Evolutionary conservation across 75 land plant species (phyloP), one percentile per base, ranked within the genome.

Genomic region (Azolla pinnata): DNA sequence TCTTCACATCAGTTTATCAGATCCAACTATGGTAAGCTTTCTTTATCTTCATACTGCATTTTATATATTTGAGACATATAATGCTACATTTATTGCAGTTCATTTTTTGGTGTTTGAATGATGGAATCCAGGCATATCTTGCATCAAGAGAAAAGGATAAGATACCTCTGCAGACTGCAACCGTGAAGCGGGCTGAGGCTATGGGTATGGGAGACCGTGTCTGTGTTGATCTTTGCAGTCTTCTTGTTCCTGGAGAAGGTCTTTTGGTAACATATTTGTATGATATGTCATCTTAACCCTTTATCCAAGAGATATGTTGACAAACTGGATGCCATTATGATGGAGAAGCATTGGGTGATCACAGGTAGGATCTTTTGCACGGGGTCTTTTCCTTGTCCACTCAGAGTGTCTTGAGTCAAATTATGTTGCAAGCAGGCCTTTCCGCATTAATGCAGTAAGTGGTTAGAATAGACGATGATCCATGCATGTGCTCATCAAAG

Each of bases 371-470:
- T 83, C 97, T 20, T 90, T 83, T 81, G 92, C 92, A 19, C 76
- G 97, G 49, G 88, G 85, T 20, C 88, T 90, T 56, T 90, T 87
- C 50, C 79, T 90, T 63, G 83, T 90, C 31, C 97, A 90, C 54
- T 87, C 97, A 20, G 97, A 90, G 68, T 87, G 92, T 64, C 75
- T 87, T 55, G 85, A 87, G 59, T 73, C 85, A 31, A 63, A 68
- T 67, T 84, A 87, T 64, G 80, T 81, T 49, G 83, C 88, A 7
- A 87, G 93, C 75, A 79, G 97, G 44, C 92, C 97, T 27, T 90
- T 90, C 66, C 83, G 97, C n/a, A 88, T 90, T 42, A 90, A 90
- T 77, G 92, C 92, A 12, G 97, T 90, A 59, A 67, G 86, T n/a
- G n/a, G n/a, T n/a, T n/a, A n/a, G n/a, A n/a, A n/a, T n/a, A n/a